A percentile compares a stretch with the other conserved stretches of the same genome.
These are phyloP conservation scores for Collybiopsis confluens DNA, from an alignment of 768 basidiomycete species.

Conservation along the genomic window DNA sequence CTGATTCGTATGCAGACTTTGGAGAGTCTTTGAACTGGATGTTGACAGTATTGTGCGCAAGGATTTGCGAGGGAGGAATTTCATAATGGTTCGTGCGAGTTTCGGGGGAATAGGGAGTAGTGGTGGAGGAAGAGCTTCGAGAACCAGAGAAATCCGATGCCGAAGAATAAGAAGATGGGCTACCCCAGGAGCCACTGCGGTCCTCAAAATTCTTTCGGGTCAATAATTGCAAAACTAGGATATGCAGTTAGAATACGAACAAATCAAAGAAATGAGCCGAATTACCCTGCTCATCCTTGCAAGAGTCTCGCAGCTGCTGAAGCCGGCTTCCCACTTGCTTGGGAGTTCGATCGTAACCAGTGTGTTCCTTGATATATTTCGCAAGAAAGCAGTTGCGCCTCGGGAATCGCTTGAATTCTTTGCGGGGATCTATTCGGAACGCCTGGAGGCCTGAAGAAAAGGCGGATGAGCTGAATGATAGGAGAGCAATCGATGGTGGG, in stretches of 20 bases:
- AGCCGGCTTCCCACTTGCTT: conserved; percentile 71
- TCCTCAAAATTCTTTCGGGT: background rate
- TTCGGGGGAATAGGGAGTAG: background rate
- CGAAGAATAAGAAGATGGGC: background rate
- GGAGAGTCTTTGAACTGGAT: background rate
- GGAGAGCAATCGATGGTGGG: too few relatives aligned
- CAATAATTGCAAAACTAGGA: background rate
- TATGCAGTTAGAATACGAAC: background rate
- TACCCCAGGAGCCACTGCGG: background rate
- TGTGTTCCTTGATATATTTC: conserved; percentile 52
- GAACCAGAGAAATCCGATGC: background rate
- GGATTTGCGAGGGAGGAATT: background rate
- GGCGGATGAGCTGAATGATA: background rate
- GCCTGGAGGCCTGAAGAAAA: conserved; percentile 45
- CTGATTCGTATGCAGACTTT: background rate
- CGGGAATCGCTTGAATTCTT: conserved; percentile 60
- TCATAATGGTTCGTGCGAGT: background rate
- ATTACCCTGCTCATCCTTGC: conserved; percentile 52
- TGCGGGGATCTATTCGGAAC: conserved; percentile 49
- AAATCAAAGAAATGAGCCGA: background rate
- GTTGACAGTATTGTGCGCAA: background rate
- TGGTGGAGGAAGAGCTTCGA: background rate
- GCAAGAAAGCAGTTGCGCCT: conserved; percentile 66
- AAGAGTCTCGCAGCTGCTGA: conserved; percentile 63
- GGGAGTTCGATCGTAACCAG: conserved; percentile 53